A percentile compares a stretch with the other conserved stretches of the same genome.
Conservation (phyloP, 495 filamentous ascomycete species). For the Penicillium coffeae region DNA sequence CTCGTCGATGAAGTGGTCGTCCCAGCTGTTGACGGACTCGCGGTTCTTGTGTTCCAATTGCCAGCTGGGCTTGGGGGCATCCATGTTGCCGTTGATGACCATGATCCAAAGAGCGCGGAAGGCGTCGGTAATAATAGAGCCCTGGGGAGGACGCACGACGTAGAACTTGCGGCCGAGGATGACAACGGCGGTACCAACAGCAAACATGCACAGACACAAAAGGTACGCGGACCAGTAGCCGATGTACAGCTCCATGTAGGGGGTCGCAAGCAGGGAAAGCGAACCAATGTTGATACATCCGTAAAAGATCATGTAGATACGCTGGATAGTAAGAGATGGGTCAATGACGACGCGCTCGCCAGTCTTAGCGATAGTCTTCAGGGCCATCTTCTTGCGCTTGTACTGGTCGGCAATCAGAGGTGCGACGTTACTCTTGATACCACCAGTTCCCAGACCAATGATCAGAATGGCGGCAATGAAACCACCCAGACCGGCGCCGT, state of each 20-base stretch:
- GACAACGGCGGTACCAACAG: slow-evolving; percentile 49
- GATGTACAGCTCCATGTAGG: slow-evolving; percentile 62
- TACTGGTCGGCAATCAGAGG: slow-evolving; percentile 70
- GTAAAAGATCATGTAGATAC: slow-evolving; percentile 74
- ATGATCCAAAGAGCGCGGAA: slow-evolving; percentile 61
- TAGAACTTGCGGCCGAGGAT: slow-evolving; percentile 55
- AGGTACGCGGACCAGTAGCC: slow-evolving; percentile 76
- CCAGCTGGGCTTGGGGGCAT: slow-evolving; percentile 58
- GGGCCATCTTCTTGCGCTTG: slow-evolving; percentile 57
- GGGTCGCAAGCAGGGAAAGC: slow-evolving; percentile 59
- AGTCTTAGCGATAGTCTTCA: slow-evolving; percentile 45
- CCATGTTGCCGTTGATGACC: slow-evolving; percentile 49
- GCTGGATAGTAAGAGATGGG: slow-evolving; percentile 68
- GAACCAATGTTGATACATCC: slow-evolving; percentile 74
- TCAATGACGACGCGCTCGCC: slow-evolving; percentile 76
- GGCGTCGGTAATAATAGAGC: slow-evolving; percentile 58
- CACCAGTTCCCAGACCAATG: slow-evolving; percentile 55
- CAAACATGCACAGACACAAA: slow-evolving; percentile 61
- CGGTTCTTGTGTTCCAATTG: slow-evolving; percentile 44
- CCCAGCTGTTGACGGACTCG: slow-evolving; percentile 43
- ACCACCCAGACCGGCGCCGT: slow-evolving; percentile 47
- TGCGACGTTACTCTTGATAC: slow-evolving; percentile 69
- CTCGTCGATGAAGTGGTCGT: slow-evolving; percentile 62
- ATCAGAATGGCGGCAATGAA: slow-evolving; percentile 46
- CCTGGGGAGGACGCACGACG: slow-evolving; percentile 59